These are phyloP conservation scores for Steccherinum ochraceum DNA, from an alignment of 768 basidiomycete species.

Conservation along the genomic window DNA sequence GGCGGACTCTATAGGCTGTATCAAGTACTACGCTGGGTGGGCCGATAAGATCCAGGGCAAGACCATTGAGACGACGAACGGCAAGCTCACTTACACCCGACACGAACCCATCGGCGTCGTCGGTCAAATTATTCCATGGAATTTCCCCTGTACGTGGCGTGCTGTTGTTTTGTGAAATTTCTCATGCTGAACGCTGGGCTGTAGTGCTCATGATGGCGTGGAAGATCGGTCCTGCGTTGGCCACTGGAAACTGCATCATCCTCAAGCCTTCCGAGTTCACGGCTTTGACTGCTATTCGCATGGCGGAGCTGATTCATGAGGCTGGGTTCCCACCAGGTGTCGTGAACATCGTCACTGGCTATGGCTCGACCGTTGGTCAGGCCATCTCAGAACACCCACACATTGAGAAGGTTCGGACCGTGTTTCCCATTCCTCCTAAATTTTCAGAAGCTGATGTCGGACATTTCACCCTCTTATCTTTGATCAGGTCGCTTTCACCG, in stretches of 20 bases:
- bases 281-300: conserved; percentile 46
- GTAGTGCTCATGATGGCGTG: conserved; percentile 48
- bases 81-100: conserved; percentile 52
- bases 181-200: too few relatives aligned
- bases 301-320: conserved; percentile 40
- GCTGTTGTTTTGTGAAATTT: background rate
- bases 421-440: background rate
- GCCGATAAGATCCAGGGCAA: conserved; percentile 50
- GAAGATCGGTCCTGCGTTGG: conserved; percentile 61
- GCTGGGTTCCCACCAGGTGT: conserved; percentile 62
- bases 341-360: conserved; percentile 53
- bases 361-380: conserved; percentile 48
- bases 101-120: conserved; percentile 57
- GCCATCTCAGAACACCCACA: conserved; percentile 49
- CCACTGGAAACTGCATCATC: conserved; percentile 56
- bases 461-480: background rate
- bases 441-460: background rate
- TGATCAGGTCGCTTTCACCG: conserved; percentile 55
- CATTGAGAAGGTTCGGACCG: conserved; percentile 43
- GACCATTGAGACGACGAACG: conserved; percentile 27
- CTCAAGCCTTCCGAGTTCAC: conserved; percentile 66
- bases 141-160: conserved; percentile 42
- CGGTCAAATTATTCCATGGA: conserved; percentile 64
- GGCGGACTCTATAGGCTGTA: conserved; percentile 2
- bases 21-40: conserved; percentile 51